Evolutionary conservation across 2,329 filamentous ascomycete species (phyloP), one percentile per base, ranked within the genome.

Genomic region (Sclerotinia nivalis): DNA sequence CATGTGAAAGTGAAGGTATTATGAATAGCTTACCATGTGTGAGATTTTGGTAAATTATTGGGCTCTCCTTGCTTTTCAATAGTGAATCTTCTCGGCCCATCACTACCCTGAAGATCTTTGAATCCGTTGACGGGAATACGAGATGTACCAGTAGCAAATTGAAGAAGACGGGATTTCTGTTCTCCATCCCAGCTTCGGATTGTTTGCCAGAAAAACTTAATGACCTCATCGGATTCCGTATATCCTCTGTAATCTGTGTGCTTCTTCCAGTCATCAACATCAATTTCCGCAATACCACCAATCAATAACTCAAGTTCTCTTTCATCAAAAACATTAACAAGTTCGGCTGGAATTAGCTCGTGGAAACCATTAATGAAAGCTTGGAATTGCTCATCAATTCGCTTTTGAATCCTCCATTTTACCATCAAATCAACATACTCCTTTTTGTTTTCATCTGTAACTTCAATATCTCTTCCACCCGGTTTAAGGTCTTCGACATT

Each of bases 191-290:
- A 99, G 72, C 89, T 93, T 74, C 95, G 90, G 74, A 99, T 96
- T 72, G 92, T 95, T 85, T 97, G 94, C 96, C 96, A 99, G 87
- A 99, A 99, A 84, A 96, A 94, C 81, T 96, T 92, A 74, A 99
- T 96, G 37, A 99, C 96, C 78, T 97, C 93, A 77, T 99, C 96
- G 70, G 90, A 93, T 82, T 99, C 96, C 13, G 96, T 97, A 86
- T 99, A 99, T 68, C 96, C 96, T 76, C 96, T 91, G 82, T 99
- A 99, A 79, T 99, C 96, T 60, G 96, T 99, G 83, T 99, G 96
- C 85, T 99, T 99, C 91, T 99, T 98, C 96, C 96, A 99, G 82
- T 99, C 96, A 71, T 99, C 96, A 22, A 99, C 95, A 78, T 99
- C 96, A 75, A 99, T 99, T 82, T 99, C 96, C n/a, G 96, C 96